Conservation (phyloP, 2,329 filamentous ascomycete genomes). For the Fragosphaeria purpurea region DNA sequence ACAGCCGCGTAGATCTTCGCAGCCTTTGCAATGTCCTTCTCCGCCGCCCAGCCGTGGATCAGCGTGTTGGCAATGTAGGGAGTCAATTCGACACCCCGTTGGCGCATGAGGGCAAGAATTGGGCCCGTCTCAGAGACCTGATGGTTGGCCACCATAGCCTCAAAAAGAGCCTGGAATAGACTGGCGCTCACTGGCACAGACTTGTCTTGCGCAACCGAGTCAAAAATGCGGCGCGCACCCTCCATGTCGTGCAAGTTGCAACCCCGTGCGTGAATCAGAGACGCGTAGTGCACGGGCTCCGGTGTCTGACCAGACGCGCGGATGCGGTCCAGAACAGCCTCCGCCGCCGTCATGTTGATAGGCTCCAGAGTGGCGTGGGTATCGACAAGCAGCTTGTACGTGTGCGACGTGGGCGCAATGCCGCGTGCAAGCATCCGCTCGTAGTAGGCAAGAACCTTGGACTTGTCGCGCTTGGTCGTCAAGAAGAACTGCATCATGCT, state of each 20-base stretch:
- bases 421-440: slow-evolving; percentile 82
- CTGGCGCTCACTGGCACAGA: slow-evolving; percentile 67
- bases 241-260: slow-evolving; percentile 88
- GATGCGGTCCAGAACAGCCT: slow-evolving; percentile 72
- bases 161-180: slow-evolving; percentile 93
- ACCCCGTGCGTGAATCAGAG: slow-evolving; percentile 89
- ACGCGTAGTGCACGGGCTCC: slow-evolving; percentile 91
- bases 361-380: slow-evolving; percentile 91
- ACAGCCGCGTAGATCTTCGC: slow-evolving; percentile 72
- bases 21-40: slow-evolving; percentile 70
- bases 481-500: slow-evolving; percentile 99
- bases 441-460: slow-evolving; percentile 89
- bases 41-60: slow-evolving; percentile 90
- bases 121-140: slow-evolving; percentile 65
- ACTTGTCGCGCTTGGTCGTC: slow-evolving; percentile 90
- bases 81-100: slow-evolving; percentile 69
- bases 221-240: slow-evolving; percentile 72
- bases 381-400: slow-evolving; percentile 94
- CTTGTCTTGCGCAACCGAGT: slow-evolving; percentile 61
- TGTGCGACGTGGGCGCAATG: slow-evolving; percentile 88
- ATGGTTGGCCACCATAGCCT: slow-evolving; percentile 94
- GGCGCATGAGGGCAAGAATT: slow-evolving; percentile 66
- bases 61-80: slow-evolving; percentile 97
- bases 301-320: slow-evolving; percentile 62
- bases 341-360: slow-evolving; percentile 76